A percentile compares a stretch with the other conserved stretches of the same genome.
These are phyloP conservation scores for Phytopythium sindhum DNA, from an alignment of 352 stramenopile species.

Conservation along the genomic window DNA sequence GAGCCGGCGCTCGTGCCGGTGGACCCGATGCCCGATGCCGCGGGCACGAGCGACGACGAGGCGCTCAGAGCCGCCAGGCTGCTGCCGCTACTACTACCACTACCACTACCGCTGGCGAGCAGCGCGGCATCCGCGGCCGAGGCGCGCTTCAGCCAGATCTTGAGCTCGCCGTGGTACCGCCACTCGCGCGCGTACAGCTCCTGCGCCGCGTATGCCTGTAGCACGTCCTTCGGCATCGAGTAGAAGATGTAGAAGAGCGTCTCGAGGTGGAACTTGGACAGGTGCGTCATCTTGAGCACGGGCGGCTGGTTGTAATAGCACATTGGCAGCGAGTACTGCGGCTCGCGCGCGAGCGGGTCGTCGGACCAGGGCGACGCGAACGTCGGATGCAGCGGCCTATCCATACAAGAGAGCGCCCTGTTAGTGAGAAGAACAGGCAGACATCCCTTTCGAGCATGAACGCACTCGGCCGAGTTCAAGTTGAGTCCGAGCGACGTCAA, in stretches of 20 bases:
- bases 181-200: slow-evolving; percentile 94
- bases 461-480: slow-evolving; percentile 81
- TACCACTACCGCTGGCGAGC: slow-evolving; percentile 20
- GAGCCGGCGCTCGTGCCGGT: slow-evolving; percentile 52
- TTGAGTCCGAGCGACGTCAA: slow-evolving; percentile 82
- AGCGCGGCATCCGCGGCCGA: slow-evolving; percentile 59
- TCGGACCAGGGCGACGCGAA: slow-evolving; percentile 83
- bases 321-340: slow-evolving; percentile 77
- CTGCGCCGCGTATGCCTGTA: slow-evolving; percentile 91
- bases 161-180: slow-evolving; percentile 96
- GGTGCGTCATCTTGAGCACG: slow-evolving; percentile 96
- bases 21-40: slow-evolving; percentile 14
- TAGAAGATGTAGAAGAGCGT: slow-evolving; percentile 99
- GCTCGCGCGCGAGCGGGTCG: slow-evolving; percentile 69
- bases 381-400: slow-evolving; percentile 68
- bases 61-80: slow-evolving; percentile 10
- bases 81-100: slow-evolving; percentile 3
- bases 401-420: not conserved
- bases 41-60: slow-evolving; percentile 16
- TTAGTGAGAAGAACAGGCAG: not conserved
- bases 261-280: slow-evolving; percentile 98
- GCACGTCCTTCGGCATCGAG: slow-evolving; percentile 96
- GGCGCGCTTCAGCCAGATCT: slow-evolving; percentile 95
- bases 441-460: slow-evolving; percentile 1
- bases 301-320: slow-evolving; percentile 93